A percentile compares a stretch with the other conserved stretches of the same genome.
phyloP scores from a whole-genome alignment of 371 early-diverging fungal genomes.

The Cokeromyces recurvatus region DNA sequence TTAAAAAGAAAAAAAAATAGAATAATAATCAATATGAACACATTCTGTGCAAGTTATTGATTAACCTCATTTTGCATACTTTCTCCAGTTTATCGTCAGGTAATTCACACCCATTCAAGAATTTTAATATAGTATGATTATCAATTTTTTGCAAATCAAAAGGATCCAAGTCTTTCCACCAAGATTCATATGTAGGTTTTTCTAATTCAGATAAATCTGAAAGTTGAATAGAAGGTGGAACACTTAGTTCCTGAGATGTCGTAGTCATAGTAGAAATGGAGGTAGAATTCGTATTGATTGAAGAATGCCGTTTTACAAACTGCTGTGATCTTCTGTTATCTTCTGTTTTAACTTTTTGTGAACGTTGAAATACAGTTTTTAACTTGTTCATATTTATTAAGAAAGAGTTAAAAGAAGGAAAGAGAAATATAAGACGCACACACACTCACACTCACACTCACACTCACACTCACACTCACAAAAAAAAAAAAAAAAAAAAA shows the following conservation, averaged over 20 bases:
- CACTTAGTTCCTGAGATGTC: no score
- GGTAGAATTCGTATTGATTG: neutral
- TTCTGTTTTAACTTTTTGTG: slow-evolving; percentile 17
- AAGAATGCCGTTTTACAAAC: slow-evolving; percentile 27
- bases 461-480: no score
- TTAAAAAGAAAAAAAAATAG: neutral
- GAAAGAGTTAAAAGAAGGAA: no score
- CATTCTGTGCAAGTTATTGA: neutral
- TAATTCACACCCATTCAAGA: slow-evolving; percentile 33
- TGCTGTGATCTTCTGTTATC: slow-evolving; percentile 36
- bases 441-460: no score
- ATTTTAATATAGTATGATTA: slow-evolving; percentile 29
- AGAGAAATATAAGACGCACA: no score
- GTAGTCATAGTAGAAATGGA: neutral
- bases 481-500: no score
- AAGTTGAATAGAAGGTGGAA: slow-evolving; percentile 23
- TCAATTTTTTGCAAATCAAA: slow-evolving; percentile 30
- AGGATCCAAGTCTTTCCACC: slow-evolving; percentile 48
- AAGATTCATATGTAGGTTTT: slow-evolving; percentile 29
- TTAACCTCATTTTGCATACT: slow-evolving; percentile 11
- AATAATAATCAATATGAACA: no score
- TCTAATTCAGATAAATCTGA: slow-evolving; percentile 34
- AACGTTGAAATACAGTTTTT: slow-evolving; percentile 34
- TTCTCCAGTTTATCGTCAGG: slow-evolving; percentile 32
- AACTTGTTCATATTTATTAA: slow-evolving; percentile 31